phyloP scores from a whole-genome alignment of 257 asterid species.

The Lycium barbarum region DNA sequence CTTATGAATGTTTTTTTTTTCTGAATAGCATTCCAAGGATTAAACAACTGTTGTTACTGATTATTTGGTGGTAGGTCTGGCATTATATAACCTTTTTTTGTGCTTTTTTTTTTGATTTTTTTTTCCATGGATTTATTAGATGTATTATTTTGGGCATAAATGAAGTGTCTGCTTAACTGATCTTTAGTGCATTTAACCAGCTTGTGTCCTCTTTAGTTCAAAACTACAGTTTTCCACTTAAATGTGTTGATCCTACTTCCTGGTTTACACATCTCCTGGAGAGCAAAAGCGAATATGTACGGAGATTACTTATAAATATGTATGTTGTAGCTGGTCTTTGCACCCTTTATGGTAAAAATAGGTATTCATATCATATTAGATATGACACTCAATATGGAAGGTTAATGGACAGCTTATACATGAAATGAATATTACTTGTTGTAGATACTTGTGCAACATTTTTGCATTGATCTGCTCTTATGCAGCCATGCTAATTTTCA shows the following conservation, averaged over 20 bases:
- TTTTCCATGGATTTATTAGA: background rate
- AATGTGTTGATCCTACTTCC: constrained; percentile 6
- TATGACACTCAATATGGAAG: background rate
- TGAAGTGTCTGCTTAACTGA: background rate
- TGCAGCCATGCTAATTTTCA: background rate
- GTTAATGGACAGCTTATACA: background rate
- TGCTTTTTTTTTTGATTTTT: background rate
- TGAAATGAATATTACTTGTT: background rate
- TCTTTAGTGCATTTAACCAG: constrained; percentile 26
- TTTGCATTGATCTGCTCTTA: background rate
- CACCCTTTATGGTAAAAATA: background rate
- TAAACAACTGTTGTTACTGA: background rate
- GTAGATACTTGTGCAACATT: background rate
- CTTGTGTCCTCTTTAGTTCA: background rate
- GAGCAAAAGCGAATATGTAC: background rate
- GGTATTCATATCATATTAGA: background rate
- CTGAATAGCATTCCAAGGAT: constrained; percentile 5
- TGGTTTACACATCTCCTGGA: background rate
- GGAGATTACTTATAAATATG: background rate
- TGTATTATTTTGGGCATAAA: background rate
- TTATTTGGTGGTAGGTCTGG: background rate
- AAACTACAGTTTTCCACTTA: background rate
- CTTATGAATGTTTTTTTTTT: background rate
- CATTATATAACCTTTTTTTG: background rate
- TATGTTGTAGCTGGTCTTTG: background rate